A percentile compares a stretch with the other conserved stretches of the same genome.
These are phyloP conservation scores for Neonectria sp. DNA, from an alignment of 2,329 filamentous ascomycete genomes.

Conservation along the genomic window DNA sequence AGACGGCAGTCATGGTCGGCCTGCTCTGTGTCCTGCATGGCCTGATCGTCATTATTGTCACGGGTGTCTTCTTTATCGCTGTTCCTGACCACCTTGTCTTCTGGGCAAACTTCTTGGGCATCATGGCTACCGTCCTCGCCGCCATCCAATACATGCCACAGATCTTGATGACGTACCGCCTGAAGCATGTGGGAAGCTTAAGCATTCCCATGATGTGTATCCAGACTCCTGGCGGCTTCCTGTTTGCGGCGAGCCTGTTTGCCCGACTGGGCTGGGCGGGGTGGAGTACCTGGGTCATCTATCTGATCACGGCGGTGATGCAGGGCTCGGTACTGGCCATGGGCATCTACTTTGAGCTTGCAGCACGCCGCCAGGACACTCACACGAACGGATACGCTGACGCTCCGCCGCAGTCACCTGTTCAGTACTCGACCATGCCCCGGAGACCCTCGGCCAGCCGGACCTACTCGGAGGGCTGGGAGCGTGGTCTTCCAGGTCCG, in stretches of 20 bases:
- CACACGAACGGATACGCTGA: constrained; percentile 42
- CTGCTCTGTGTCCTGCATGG: constrained; percentile 82
- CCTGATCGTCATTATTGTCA: constrained; percentile 77
- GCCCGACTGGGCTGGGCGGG: constrained; percentile 83
- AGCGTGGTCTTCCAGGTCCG: constrained; percentile 65
- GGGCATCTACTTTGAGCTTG: constrained; percentile 83
- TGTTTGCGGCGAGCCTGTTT: constrained; percentile 90
- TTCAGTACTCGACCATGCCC: constrained; percentile 46
- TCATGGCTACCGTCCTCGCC: constrained; percentile 84
- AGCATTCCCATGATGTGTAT: constrained; percentile 99
- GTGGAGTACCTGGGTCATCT: constrained; percentile 97
- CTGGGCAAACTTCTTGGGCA: constrained; percentile 90
- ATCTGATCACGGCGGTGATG: constrained; percentile 86
- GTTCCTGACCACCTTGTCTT: constrained; percentile 75
- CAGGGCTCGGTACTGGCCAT: constrained; percentile 87
- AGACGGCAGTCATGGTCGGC: constrained; percentile 84
- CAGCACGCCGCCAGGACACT: constrained; percentile 54
- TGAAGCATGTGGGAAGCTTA: constrained; percentile 90
- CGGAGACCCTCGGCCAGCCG: constrained; percentile 57
- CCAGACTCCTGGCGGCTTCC: constrained; percentile 91
- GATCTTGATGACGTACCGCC: constrained; percentile 89
- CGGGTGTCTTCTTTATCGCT: constrained; percentile 76
- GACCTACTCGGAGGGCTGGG: constrained; percentile 66
- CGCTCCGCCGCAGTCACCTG: constrained; percentile 48
- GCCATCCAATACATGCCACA: constrained; percentile 95